These are phyloP conservation scores for Exophiala dermatitidis DNA, from an alignment of 2,329 filamentous ascomycete species.

Conservation along the genomic window DNA sequence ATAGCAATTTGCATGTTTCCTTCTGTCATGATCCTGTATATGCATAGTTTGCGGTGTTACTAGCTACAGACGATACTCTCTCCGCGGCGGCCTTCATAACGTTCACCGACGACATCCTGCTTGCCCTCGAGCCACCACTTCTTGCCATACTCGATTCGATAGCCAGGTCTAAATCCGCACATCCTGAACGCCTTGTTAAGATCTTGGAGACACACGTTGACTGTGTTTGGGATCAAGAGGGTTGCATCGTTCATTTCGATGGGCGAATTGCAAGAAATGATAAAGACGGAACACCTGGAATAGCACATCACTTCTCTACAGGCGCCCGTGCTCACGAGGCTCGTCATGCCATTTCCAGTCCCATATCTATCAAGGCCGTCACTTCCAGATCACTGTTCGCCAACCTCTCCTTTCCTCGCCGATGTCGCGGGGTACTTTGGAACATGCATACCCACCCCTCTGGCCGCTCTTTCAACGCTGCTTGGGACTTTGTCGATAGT, in stretches of 20 bases:
- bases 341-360: conserved; percentile 10
- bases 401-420: conserved; percentile 51
- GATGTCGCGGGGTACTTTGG: conserved; percentile 53
- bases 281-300: conserved; percentile 1
- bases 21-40: conserved; percentile 3
- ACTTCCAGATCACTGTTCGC: conserved; percentile 54
- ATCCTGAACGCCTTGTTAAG: too few relatives aligned
- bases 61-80: neutral
- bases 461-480: conserved; percentile 55
- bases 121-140: too few relatives aligned
- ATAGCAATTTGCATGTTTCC: neutral
- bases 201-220: neutral
- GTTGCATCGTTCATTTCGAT: neutral
- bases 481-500: conserved; percentile 57
- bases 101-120: too few relatives aligned
- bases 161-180: too few relatives aligned
- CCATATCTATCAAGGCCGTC: conserved; percentile 15
- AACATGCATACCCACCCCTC: conserved; percentile 56
- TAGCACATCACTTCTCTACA: neutral
- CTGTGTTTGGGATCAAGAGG: neutral
- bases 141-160: too few relatives aligned
- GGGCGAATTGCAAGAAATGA: conserved; percentile 2
- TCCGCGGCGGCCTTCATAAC: neutral
- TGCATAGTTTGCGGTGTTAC: neutral
- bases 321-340: neutral